Evolutionary conservation across 352 stramenopile genomes (phyloP).

Genomic region (Phytophthora pini): DNA sequence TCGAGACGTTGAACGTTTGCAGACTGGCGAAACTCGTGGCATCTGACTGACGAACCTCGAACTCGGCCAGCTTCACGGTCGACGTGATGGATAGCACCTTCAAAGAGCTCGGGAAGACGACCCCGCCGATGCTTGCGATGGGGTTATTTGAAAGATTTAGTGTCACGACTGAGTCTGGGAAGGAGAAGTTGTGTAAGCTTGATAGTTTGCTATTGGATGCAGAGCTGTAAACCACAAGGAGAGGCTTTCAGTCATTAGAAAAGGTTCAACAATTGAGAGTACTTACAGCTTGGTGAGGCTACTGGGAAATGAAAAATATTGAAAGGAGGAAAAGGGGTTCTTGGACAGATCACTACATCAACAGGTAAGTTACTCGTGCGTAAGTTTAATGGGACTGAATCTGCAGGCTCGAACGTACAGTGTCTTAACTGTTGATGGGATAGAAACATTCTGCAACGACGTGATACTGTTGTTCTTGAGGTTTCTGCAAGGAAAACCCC

Average conservation of each 20-base stretch:
- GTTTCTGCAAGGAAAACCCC: conserved; percentile 19
- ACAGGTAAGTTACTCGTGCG: neutral
- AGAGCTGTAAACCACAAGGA: conserved; percentile 16
- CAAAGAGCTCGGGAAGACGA: conserved; percentile 41
- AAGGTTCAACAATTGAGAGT: neutral
- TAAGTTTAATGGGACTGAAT: no score
- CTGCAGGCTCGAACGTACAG: conserved; percentile 31
- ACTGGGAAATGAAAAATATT: conserved; percentile 28
- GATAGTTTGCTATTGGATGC: conserved; percentile 33
- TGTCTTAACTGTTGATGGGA: conserved; percentile 32
- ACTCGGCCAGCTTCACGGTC: conserved; percentile 39
- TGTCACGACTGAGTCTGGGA: conserved; percentile 33
- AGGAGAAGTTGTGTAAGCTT: conserved; percentile 41
- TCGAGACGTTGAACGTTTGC: conserved; percentile 40
- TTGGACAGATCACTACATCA: conserved; percentile 41
- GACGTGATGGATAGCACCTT: conserved; percentile 32
- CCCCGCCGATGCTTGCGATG: conserved; percentile 39
- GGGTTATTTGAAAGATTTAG: conserved; percentile 51
- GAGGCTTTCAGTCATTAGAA: neutral
- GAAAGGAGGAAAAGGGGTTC: conserved; percentile 42
- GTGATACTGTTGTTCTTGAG: conserved; percentile 46
- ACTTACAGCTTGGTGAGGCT: conserved; percentile 43
- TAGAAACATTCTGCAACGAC: conserved; percentile 26
- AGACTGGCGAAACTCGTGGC: conserved; percentile 32
- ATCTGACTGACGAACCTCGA: conserved; percentile 50